Base-by-base conservation (phyloP, 805 yeast genomes). In the Wickerhamomyces hampshirensis region DNA sequence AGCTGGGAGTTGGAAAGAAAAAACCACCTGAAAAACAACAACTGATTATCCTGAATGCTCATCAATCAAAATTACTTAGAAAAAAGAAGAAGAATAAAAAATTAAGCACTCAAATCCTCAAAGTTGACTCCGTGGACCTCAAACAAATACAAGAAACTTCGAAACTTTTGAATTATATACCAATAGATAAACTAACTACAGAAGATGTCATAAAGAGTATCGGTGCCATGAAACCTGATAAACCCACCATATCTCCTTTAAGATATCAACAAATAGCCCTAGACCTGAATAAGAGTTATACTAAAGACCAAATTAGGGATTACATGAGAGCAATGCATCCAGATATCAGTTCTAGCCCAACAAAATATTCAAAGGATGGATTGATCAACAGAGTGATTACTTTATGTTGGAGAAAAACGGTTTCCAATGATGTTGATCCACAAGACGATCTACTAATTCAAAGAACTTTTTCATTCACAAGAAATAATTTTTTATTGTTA, bases 1-100 rank as follows among this genome's bases (percentile, higher is more conserved):
- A 32, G 24, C 31, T 50, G 18, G 54, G 51, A 9, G 35, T 42
- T n/a, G 55, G 56, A 2, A 51, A 50, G 42, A 51, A 51, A 38
- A 40, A 40, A 11, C 39, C 50, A 3, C 46, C 56, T n/a, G 36
- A 18, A 23, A 51, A 48, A 28, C 56, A 48, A 33, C 31, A 33
- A 18, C 26, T 51, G 7, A 47, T 51, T 14, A 51, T 51, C 8
- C 31, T 51, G 27, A 34, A 50, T 26, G 56, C 55, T 5, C 28
- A 34, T 6, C 42, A 50, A 31, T 48, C 53, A 14, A 44, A 29
- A 11, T 38, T 51, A 4, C 31, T 46, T 2, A 34, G 44, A 5
- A 33, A 33, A n/a, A 37, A 30, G 15, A 31, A 33, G 26, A 30
- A 33, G 15, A 12, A 23, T 9, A n/a, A n/a, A 19, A 19, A 19